Conservation (phyloP, 495 filamentous ascomycete species). For the Sordaria brevicollis region DNA sequence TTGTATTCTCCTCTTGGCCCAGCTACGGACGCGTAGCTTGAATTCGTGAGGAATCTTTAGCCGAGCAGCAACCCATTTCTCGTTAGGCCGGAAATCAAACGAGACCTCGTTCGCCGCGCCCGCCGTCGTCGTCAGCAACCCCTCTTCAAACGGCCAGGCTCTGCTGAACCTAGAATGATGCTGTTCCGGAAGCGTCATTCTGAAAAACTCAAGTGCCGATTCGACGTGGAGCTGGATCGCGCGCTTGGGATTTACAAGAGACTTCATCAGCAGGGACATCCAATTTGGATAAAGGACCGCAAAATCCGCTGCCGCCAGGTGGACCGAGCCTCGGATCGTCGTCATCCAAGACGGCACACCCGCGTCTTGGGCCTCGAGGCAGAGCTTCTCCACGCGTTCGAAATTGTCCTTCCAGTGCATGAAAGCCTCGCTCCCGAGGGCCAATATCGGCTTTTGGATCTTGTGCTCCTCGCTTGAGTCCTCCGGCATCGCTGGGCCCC, state of each 20-base stretch:
- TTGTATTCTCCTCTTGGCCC: conserved; percentile 17
- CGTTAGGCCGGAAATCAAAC: conserved; percentile 32
- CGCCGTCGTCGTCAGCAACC: conserved; percentile 22
- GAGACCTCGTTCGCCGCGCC: conserved; percentile 24
- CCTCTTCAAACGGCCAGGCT: conserved; percentile 29
- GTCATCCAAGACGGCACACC: conserved; percentile 44
- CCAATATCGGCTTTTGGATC: conserved; percentile 41
- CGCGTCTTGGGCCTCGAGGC: conserved; percentile 37
- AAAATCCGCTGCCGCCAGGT: conserved; percentile 49
- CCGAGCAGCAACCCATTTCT: conserved; percentile 36
- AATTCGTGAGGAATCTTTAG: conserved; percentile 40
- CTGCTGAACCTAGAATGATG: conserved; percentile 21
- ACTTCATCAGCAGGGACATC: conserved; percentile 45
- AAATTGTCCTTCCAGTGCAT: conserved; percentile 52
- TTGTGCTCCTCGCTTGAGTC: conserved; percentile 22
- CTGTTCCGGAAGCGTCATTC: conserved; percentile 27
- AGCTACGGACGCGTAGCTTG: conserved; percentile 23
- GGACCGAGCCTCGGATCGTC: conserved; percentile 49
- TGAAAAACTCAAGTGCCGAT: conserved; percentile 42
- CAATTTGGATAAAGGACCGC: conserved; percentile 47
- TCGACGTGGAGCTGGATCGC: conserved; percentile 48
- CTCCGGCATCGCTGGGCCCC: conserved; percentile 37
- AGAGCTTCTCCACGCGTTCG: conserved; percentile 36
- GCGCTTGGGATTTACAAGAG: conserved; percentile 43
- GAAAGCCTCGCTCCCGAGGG: conserved; percentile 52